These are phyloP conservation scores for Pisolithus marmoratus DNA, from an alignment of 768 basidiomycete genomes.

Conservation along the genomic window DNA sequence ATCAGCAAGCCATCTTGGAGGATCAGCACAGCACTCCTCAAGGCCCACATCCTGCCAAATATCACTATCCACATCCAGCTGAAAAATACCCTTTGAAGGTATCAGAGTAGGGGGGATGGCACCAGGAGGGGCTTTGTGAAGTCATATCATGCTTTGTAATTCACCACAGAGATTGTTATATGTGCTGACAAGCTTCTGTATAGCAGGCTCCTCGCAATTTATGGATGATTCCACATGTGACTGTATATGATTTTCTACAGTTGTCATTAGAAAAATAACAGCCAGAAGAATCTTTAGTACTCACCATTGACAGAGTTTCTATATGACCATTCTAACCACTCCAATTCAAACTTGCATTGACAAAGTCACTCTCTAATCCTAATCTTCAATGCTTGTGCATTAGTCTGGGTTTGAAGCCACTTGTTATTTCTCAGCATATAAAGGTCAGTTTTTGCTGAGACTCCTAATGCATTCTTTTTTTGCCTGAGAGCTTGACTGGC, in stretches of 20 bases:
- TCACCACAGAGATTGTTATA: conserved; percentile 26
- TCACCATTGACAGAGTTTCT: conserved; percentile 15
- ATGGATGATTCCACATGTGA: conserved; percentile 23
- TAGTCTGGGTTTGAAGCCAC: conserved; percentile 11
- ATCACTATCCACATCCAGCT: conserved; percentile 28
- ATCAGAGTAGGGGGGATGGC: conserved; percentile 22
- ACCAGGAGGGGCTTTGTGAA: conserved; percentile 17
- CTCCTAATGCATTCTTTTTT: background rate
- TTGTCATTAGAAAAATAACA: background rate
- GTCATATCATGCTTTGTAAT: conserved; percentile 14
- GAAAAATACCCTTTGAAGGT: conserved; percentile 17
- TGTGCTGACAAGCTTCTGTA: conserved; percentile 14
- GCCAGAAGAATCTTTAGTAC: background rate
- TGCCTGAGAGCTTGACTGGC: background rate
- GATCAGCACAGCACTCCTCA: background rate
- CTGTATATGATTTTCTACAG: conserved; percentile 20
- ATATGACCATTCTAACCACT: conserved; percentile 9
- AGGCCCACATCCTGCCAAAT: conserved; percentile 32
- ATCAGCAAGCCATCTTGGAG: conserved; percentile 13
- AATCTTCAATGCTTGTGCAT: conserved; percentile 15
- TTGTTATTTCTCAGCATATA: conserved; percentile 2
- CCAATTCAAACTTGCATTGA: conserved; percentile 15
- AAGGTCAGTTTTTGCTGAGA: conserved; percentile 1
- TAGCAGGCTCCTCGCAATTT: conserved; percentile 22
- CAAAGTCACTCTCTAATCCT: conserved; percentile 11